Percentiles rank a stretch among this genome's conserved stretches.
Conservation (phyloP, 2,329 filamentous ascomycete genomes). For the Byssochlamys sp. region DNA sequence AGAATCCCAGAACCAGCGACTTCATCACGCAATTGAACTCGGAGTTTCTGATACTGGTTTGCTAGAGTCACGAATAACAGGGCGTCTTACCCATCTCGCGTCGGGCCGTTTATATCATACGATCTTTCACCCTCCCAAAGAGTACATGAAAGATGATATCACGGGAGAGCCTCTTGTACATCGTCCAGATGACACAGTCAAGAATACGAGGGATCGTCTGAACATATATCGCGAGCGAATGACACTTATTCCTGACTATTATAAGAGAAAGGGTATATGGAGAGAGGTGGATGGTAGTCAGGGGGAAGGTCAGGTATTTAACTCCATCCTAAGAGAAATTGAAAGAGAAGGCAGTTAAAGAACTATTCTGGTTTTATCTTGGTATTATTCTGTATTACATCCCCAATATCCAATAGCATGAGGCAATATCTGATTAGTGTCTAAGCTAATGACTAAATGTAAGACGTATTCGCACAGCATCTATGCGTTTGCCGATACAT, state of each 20-base stretch:
- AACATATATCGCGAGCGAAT: background rate
- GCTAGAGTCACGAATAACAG: background rate
- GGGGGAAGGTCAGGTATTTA: background rate
- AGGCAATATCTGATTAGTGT: too few relatives aligned
- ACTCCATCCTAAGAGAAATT: background rate
- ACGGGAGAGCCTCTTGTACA: background rate
- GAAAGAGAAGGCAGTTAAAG: background rate
- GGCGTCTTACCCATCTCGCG: background rate
- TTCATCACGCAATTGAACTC: background rate
- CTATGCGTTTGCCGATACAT: too few relatives aligned
- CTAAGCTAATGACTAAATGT: too few relatives aligned
- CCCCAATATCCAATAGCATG: too few relatives aligned
- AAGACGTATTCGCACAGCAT: too few relatives aligned
- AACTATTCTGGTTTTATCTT: too few relatives aligned
- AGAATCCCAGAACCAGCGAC: background rate
- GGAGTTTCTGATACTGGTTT: background rate
- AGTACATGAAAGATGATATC: background rate
- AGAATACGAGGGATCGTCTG: background rate
- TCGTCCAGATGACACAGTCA: background rate
- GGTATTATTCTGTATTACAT: too few relatives aligned
- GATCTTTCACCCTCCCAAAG: background rate
- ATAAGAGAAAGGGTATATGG: background rate
- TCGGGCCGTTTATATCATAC: background rate
- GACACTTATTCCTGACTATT: background rate
- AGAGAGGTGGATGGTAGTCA: background rate